phyloP scores from a whole-genome alignment of 2,329 filamentous ascomycete species.

The Calonectria pteridis region DNA sequence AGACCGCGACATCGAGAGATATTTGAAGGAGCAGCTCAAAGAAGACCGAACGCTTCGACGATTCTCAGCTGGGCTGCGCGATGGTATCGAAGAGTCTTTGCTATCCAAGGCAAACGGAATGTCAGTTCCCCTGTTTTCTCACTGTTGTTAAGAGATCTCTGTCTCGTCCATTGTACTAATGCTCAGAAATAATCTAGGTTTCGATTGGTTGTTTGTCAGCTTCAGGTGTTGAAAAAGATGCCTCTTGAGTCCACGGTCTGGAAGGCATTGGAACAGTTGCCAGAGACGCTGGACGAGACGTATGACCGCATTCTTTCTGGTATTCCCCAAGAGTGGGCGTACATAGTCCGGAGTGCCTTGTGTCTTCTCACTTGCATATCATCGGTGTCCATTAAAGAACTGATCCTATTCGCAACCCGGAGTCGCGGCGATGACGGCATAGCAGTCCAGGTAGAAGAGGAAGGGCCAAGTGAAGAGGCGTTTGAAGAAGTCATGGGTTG shows the following conservation, averaged over 20 bases:
- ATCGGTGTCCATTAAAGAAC: not conserved
- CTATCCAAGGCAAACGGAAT: not conserved
- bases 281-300: not conserved
- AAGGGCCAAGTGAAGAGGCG: not conserved
- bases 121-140: not conserved
- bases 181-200: not conserved
- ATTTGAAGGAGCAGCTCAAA: not conserved
- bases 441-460: not conserved
- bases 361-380: not conserved
- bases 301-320: not conserved
- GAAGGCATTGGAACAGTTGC: not conserved
- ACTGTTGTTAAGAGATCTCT: no score
- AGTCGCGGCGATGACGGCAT: not conserved
- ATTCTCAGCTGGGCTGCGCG: not conserved
- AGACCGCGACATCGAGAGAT: not conserved
- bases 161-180: not conserved
- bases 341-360: not conserved
- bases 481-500: not conserved
- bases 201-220: not conserved
- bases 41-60: not conserved
- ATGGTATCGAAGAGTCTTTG: not conserved
- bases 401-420: not conserved
- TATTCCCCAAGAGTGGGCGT: not conserved
- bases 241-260: not conserved
- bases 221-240: not conserved